Conservation (phyloP, 164 flowering plant species). For the Buxus sempervirens region DNA sequence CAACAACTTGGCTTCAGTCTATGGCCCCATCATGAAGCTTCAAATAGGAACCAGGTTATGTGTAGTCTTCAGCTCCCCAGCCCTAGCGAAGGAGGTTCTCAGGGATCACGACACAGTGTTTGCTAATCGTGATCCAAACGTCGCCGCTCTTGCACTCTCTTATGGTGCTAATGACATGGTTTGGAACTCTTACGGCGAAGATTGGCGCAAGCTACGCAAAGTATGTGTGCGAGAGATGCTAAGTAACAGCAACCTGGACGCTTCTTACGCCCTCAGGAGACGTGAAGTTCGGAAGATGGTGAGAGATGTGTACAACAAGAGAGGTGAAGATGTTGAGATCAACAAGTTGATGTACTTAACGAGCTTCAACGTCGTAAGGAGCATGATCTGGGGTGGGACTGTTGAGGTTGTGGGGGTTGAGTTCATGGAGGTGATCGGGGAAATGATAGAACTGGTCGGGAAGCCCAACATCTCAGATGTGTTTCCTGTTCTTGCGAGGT, state of each 20-base stretch:
- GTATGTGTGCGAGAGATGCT: conserved; percentile 26
- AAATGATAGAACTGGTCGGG: conserved; percentile 13
- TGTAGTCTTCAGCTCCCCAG: conserved; percentile 25
- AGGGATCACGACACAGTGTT: conserved; percentile 23
- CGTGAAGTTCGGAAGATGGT: conserved; percentile 15
- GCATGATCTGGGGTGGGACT: conserved; percentile 24
- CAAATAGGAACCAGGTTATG: conserved; percentile 22
- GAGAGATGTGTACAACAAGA: background rate
- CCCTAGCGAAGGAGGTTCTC: conserved; percentile 19
- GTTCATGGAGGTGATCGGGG: conserved; percentile 8
- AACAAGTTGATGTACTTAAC: conserved; percentile 18
- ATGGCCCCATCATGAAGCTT: conserved; percentile 26
- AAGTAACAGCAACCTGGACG: conserved; percentile 17
- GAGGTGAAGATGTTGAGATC: conserved; percentile 2
- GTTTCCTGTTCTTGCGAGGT: conserved; percentile 30
- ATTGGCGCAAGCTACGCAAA: conserved; percentile 33
- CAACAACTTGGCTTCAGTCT: background rate
- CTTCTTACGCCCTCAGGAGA: conserved; percentile 12
- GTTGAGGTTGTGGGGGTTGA: conserved; percentile 18
- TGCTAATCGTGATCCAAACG: conserved; percentile 29
- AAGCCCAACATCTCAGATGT: conserved; percentile 43
- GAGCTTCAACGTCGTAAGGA: conserved; percentile 13
- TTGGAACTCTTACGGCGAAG: conserved; percentile 17
- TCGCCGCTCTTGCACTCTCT: background rate
- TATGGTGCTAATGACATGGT: conserved; percentile 27